Conservation (phyloP, 768 basidiomycete genomes). For the Pisolithus orientalis region DNA sequence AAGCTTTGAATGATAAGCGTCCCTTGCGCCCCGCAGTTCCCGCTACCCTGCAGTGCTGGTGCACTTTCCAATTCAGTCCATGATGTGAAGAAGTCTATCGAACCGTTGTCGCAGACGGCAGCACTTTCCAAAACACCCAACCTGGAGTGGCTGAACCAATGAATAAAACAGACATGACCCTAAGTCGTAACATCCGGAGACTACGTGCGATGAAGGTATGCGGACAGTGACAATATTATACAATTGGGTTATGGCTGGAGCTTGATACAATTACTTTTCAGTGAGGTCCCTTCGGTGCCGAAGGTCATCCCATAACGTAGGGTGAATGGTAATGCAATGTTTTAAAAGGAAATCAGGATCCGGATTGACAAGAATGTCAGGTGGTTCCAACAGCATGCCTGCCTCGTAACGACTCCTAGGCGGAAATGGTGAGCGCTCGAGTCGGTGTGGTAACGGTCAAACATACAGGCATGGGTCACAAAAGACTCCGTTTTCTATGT, state of each 20-base stretch:
- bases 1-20: too few species aligned
- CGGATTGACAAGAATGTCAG: constrained; percentile 22
- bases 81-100: too few species aligned
- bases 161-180: too few species aligned
- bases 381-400: constrained; percentile 22
- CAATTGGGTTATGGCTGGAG: neutral
- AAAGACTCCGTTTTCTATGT: constrained; percentile 23
- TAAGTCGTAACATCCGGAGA: too few species aligned
- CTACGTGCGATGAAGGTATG: neutral
- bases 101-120: too few species aligned
- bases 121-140: too few species aligned
- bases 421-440: neutral
- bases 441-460: neutral
- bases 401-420: constrained; percentile 22
- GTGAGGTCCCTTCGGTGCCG: constrained; percentile 16
- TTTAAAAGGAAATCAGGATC: constrained; percentile 36
- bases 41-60: too few species aligned
- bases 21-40: too few species aligned
- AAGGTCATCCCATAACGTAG: constrained; percentile 41
- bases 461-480: constrained; percentile 54
- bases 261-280: neutral
- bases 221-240: constrained; percentile 8
- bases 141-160: too few species aligned
- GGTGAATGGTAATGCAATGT: constrained; percentile 47
- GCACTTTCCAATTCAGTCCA: too few species aligned